Evolutionary conservation across 306 rosid genomes (phyloP), one percentile per base, ranked within the genome.

Genomic region (Geum urbanum): DNA sequence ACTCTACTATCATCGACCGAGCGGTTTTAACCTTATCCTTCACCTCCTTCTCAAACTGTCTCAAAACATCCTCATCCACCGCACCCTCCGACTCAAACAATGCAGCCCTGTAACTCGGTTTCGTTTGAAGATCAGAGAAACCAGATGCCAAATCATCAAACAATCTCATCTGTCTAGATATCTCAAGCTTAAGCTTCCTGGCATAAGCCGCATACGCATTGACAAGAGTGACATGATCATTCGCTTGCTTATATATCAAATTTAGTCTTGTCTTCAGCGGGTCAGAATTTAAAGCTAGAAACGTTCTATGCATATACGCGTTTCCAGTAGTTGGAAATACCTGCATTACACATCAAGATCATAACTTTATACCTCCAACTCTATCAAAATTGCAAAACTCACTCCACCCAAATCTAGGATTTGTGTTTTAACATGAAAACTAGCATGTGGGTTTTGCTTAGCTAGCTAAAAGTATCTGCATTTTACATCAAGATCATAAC

Each of bases 31-130:
- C 97, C 74, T 83, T 91, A 72, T 95, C 99, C 88, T 95, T 95
- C 85, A 95, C 90, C 86, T 95, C 97, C 82, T 95, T 95, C 87
- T 95, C 99, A 56, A 95, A 95, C 84, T 95, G 99, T 80, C 85
- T 86, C 80, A 95, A 69, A 71, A 82, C 81, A 67, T 91, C 99
- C 85, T 95, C 99, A 60, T 95, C 99, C 50, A 89, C 72, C 0
- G 89, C 92, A 74, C 96, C 91, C 10, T 88, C 90, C 0, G 97
- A 80, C 54, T 87, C 96, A 69, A 95, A 87, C 83, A 95, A 66
- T 0, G 92, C 74, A 1, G 80, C 50, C 49, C 84, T 74, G 66
- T 91, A 95, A 0, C 77, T 73, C 0, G 96, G 96, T 71, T 81
- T 95, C 72, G 68, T 9, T 1, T 87, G 82, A 77, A 95, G 80